These are phyloP conservation scores for Epicoccum nigrum DNA, from an alignment of 2,329 filamentous ascomycete genomes.

Conservation along the genomic window DNA sequence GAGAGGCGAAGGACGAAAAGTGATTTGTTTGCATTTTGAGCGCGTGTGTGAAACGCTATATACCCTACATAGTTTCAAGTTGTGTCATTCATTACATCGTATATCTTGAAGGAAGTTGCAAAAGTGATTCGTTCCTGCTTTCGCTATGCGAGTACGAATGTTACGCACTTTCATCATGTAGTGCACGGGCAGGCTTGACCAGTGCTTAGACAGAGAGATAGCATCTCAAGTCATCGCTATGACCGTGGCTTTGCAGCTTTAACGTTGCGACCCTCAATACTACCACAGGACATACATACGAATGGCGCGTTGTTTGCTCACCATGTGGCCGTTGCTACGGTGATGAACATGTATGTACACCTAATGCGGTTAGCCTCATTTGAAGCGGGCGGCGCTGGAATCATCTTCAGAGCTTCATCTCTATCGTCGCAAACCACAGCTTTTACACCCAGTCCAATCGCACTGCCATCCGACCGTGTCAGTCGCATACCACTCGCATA, in stretches of 20 bases:
- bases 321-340: constrained; percentile 23
- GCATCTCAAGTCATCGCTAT: too few relatives aligned
- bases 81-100: background rate
- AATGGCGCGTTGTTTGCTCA: constrained; percentile 18
- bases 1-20: constrained; percentile 26
- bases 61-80: constrained; percentile 11
- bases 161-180: too few relatives aligned
- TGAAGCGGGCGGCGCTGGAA: constrained; percentile 16
- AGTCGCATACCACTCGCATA: constrained; percentile 16
- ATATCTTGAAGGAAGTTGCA: too few relatives aligned
- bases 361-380: constrained; percentile 15
- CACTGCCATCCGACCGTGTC: constrained; percentile 16
- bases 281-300: too few relatives aligned
- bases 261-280: too few relatives aligned
- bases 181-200: too few relatives aligned
- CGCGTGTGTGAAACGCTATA: constrained; percentile 9
- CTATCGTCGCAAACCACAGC: constrained; percentile 32
- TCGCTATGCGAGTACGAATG: too few relatives aligned
- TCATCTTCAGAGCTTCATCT: constrained; percentile 29
- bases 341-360: constrained; percentile 8
- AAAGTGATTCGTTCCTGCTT: background rate
- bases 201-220: too few relatives aligned
- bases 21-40: constrained; percentile 1
- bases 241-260: too few relatives aligned
- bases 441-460: constrained; percentile 23